Evolutionary conservation across 208 protist genomes (phyloP).

Genomic region (Leishmania mexicana): DNA sequence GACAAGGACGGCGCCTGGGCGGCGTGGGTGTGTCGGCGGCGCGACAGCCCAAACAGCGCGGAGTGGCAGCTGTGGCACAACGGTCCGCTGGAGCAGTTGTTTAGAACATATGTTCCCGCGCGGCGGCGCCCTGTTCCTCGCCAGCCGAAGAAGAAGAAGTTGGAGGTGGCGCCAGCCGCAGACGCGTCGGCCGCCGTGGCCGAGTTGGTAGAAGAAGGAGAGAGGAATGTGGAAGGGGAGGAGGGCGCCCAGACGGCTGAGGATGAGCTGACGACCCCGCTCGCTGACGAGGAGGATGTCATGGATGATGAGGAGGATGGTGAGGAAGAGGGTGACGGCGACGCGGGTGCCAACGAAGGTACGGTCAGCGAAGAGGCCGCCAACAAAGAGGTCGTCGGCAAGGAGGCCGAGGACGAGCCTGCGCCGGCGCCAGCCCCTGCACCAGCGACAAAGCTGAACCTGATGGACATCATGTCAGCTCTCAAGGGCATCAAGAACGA

Average conservation of each 20-base stretch:
- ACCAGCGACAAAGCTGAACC: constrained; percentile 46
- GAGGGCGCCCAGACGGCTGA: background rate
- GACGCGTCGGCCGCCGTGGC: background rate
- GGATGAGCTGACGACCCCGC: background rate
- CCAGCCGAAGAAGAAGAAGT: constrained; percentile 9
- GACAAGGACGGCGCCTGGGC: constrained; percentile 48
- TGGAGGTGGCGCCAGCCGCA: constrained; percentile 1
- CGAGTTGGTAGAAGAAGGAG: background rate
- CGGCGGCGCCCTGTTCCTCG: constrained; percentile 24
- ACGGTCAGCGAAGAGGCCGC: constrained; percentile 2
- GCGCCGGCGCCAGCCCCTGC: constrained; percentile 7
- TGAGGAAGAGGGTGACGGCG: constrained; percentile 3
- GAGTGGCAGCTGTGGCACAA: constrained; percentile 90
- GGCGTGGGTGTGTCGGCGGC: constrained; percentile 60
- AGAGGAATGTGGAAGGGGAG: constrained; percentile 9
- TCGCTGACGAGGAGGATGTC: background rate
- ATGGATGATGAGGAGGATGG: constrained; percentile 5
- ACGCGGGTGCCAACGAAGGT: background rate
- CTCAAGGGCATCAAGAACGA: constrained; percentile 41
- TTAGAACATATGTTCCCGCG: constrained; percentile 57
- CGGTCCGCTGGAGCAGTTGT: constrained; percentile 52
- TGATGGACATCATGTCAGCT: constrained; percentile 63
- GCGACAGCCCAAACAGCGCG: constrained; percentile 72
- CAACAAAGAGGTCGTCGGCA: constrained; percentile 1
- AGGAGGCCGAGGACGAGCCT: constrained; percentile 13